Base-by-base conservation (phyloP, 345 rosid species). In the Populus davidiana region DNA sequence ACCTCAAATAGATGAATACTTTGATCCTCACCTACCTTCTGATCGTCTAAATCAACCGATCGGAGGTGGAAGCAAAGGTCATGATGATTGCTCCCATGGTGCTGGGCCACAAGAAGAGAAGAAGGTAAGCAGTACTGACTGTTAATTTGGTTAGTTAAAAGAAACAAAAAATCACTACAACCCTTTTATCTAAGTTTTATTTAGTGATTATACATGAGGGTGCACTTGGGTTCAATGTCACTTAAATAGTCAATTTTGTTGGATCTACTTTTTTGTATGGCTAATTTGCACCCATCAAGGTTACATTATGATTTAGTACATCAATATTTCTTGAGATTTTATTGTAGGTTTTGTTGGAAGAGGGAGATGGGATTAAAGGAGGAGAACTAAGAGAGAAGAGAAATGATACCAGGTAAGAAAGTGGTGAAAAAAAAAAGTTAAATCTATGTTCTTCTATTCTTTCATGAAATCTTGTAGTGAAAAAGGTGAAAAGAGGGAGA, bases 381-480 rank as follows among this genome's bases (percentile, higher is more conserved):
- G 82, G 36, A 5, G 78, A 67, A 67, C 77, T 43, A 41, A 78
- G 81, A 65, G 82, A 80, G 74, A 75, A 73, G 72, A 76, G 75
- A 66, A 77, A 88, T 82, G 86, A 88, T 85, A 75, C 84, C 92
- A 78, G 90, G 92, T 90, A 84, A 87, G 89, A 87, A 72, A 80
- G 63, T 33, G 70, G 73, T 73, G 18, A 33, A 70, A 70, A 33
- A 70, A 33, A 43, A 82, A 75, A 69, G 47, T 71, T 52, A 39
- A 77, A 76, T 18, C 49, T 18, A 52, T 47, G 44, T 62, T 62
- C 43, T 84, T 84, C 78, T 80, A 79, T 79, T 82, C 80, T 74
- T 82, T 83, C 83, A 76, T 84, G 80, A 70, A 80, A 82, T 84
- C 83, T 83, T 78, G 74, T 76, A 70, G 79, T 82, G 75, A 83